Conservation (phyloP, 306 rosid genomes). For the Canavalia gladiata region DNA sequence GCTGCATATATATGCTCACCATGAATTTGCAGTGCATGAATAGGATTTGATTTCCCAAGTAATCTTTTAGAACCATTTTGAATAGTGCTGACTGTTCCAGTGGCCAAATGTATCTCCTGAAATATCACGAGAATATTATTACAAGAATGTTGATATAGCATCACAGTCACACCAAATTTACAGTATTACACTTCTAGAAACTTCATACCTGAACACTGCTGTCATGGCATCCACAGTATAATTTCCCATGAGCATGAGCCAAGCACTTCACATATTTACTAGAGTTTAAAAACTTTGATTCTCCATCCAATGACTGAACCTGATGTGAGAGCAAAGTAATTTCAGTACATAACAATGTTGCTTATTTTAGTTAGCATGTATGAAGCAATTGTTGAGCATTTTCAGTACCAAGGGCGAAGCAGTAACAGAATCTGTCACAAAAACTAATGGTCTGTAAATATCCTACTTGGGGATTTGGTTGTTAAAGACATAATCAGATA, state of each 20-base stretch:
- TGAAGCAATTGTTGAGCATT: conserved; percentile 7
- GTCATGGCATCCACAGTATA: conserved; percentile 93
- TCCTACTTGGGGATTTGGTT: not conserved
- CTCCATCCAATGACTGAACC: conserved; percentile 78
- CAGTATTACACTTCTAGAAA: conserved; percentile 19
- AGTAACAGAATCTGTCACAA: conserved; percentile 33
- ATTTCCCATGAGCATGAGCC: conserved; percentile 67
- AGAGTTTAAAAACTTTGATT: conserved; percentile 66
- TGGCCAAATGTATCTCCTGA: conserved; percentile 85
- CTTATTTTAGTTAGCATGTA: conserved; percentile 3
- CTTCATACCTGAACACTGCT: conserved; percentile 79
- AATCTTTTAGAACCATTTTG: conserved; percentile 78
- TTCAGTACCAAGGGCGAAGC: conserved; percentile 8
- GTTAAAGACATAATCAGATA: not conserved
- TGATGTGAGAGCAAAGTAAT: conserved; percentile 46
- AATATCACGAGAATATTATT: conserved; percentile 40
- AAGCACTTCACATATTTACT: conserved; percentile 81
- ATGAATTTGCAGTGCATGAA: conserved; percentile 72
- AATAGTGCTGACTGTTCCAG: conserved; percentile 68
- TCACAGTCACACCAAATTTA: conserved; percentile 17
- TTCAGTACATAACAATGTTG: conserved; percentile 12
- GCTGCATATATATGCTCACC: conserved; percentile 77
- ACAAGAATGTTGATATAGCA: conserved; percentile 37
- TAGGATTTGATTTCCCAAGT: conserved; percentile 80
- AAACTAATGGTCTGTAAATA: not conserved